Conservation (phyloP, 306 rosid species). For the Medicago lupulina region DNA sequence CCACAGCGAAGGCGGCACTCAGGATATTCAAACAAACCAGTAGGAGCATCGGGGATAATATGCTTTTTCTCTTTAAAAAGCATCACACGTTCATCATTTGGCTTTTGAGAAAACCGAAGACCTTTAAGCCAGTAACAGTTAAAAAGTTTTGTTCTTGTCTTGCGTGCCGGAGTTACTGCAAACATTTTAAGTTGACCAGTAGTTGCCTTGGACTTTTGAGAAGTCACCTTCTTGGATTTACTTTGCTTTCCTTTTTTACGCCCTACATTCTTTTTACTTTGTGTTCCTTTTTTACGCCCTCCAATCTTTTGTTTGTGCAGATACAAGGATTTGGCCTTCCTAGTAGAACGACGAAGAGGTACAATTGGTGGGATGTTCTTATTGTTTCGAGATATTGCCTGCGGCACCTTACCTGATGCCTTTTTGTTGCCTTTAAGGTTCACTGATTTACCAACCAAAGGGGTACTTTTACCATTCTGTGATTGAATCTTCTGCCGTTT, state of each 20-base stretch:
- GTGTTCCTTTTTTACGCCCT: conserved; percentile 62
- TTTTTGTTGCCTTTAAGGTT: conserved; percentile 62
- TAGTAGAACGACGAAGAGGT: conserved; percentile 90
- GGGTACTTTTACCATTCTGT: conserved; percentile 50
- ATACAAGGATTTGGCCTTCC: conserved; percentile 71
- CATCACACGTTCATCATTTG: conserved; percentile 71
- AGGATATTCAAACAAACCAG: conserved; percentile 53
- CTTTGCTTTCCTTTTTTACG: conserved; percentile 67
- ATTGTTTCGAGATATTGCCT: conserved; percentile 52
- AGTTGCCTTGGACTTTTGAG: conserved; percentile 56
- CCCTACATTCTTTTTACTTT: conserved; percentile 49
- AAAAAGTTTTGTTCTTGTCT: conserved; percentile 58
- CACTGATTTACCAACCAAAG: conserved; percentile 53
- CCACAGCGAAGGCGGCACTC: conserved; percentile 83
- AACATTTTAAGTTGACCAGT: conserved; percentile 49
- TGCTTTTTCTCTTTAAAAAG: conserved; percentile 69
- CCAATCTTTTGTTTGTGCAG: conserved; percentile 62
- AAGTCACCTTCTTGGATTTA: conserved; percentile 58
- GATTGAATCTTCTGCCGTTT: conserved; percentile 55
- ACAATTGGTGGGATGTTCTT: conserved; percentile 56
- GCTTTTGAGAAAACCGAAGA: conserved; percentile 75
- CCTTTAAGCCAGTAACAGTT: conserved; percentile 92
- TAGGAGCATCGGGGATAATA: conserved; percentile 49
- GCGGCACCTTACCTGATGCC: conserved; percentile 54
- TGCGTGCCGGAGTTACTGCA: conserved; percentile 41